phyloP scores from a whole-genome alignment of 306 rosid species.

The Malus fusca region DNA sequence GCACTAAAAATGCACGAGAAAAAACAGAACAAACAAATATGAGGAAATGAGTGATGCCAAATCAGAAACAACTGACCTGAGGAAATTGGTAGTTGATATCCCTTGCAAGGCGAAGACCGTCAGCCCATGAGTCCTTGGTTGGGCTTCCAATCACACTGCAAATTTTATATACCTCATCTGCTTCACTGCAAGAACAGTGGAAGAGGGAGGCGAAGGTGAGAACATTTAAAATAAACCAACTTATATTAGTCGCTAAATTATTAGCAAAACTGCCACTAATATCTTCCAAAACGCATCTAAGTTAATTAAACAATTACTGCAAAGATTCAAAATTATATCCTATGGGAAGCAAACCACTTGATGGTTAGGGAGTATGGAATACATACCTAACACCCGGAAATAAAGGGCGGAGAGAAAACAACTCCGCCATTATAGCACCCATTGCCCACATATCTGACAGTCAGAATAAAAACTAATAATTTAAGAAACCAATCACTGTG shows the following conservation, averaged over 20 bases:
- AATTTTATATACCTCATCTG: slow-evolving; percentile 86
- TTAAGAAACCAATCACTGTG: neutral
- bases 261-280: neutral
- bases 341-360: neutral
- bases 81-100: slow-evolving; percentile 86
- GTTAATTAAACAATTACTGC: neutral
- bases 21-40: neutral
- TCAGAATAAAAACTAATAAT: neutral
- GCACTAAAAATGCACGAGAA: neutral
- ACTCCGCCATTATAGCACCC: slow-evolving; percentile 99
- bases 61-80: slow-evolving; percentile 40
- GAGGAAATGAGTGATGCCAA: neutral
- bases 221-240: neutral
- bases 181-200: slow-evolving; percentile 51
- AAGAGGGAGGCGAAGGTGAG: neutral
- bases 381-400: slow-evolving; percentile 84
- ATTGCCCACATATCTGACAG: slow-evolving; percentile 94
- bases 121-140: slow-evolving; percentile 72
- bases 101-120: slow-evolving; percentile 79
- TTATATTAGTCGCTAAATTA: neutral
- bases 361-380: neutral
- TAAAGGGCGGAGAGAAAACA: slow-evolving; percentile 84
- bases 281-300: neutral
- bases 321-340: neutral
- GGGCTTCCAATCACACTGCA: slow-evolving; percentile 91